phyloP scores from a whole-genome alignment of 345 rosid species.

The Leavenworthia alabamica region DNA sequence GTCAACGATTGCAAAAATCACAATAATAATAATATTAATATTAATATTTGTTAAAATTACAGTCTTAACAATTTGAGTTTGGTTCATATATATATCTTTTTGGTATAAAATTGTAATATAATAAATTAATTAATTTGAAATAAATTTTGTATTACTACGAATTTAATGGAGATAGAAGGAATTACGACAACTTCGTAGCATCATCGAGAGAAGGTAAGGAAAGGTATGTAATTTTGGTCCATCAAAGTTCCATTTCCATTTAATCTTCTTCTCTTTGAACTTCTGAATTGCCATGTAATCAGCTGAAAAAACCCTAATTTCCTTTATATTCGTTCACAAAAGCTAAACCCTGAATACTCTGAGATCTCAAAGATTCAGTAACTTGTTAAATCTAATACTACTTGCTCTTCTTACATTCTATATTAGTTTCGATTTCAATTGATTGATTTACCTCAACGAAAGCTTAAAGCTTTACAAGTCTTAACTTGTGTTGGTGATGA shows the following conservation, averaged over 20 bases:
- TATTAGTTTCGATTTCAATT: not conserved
- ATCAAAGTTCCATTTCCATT: constrained; percentile 4
- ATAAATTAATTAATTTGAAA: not conserved
- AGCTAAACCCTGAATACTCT: constrained; percentile 22
- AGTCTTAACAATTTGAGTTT: too few relatives aligned
- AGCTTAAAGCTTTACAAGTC: not conserved
- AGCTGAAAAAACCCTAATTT: constrained; percentile 3
- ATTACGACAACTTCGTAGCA: constrained; percentile 2
- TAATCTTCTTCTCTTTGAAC: not conserved
- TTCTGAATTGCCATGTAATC: not conserved
- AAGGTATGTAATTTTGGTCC: constrained; percentile 13
- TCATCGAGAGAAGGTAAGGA: constrained; percentile 6
- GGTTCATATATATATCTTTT: too few relatives aligned
- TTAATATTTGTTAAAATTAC: too few relatives aligned
- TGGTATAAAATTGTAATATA: too few relatives aligned
- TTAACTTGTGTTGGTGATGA: not conserved
- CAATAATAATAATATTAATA: too few relatives aligned
- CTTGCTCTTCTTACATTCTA: not conserved
- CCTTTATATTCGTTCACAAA: constrained; percentile 9
- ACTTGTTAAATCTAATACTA: constrained; percentile 3
- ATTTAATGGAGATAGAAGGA: constrained; percentile 7
- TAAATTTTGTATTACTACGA: not conserved
- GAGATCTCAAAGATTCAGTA: constrained; percentile 1
- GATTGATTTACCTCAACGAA: not conserved
- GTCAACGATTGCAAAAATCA: too few relatives aligned